A percentile compares a stretch with the other conserved stretches of the same genome.
These are phyloP conservation scores for Crucibulum laeve DNA, from an alignment of 768 basidiomycete genomes.

Conservation along the genomic window DNA sequence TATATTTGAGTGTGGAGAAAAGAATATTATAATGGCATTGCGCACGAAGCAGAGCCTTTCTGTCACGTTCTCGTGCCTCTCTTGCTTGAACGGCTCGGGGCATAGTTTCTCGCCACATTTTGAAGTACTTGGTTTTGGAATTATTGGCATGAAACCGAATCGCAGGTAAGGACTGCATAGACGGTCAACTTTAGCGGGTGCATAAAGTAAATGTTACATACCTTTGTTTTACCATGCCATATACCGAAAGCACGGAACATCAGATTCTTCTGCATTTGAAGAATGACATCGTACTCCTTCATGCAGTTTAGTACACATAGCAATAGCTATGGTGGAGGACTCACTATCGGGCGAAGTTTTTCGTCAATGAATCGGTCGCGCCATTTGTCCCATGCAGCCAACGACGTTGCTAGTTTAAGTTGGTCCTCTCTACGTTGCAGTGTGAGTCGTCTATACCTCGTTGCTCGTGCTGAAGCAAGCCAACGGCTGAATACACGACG, in stretches of 20 bases:
- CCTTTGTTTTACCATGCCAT: constrained; percentile 76
- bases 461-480: constrained; percentile 54
- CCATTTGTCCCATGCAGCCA: constrained; percentile 77
- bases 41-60: constrained; percentile 53
- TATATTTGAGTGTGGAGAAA: constrained; percentile 8
- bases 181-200: constrained; percentile 2
- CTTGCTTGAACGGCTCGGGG: constrained; percentile 65
- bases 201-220: constrained; percentile 17
- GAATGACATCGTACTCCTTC: constrained; percentile 57
- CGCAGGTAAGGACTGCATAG: constrained; percentile 66
- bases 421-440: constrained; percentile 63
- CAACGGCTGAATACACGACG: constrained; percentile 69
- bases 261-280: constrained; percentile 55
- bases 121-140: constrained; percentile 58
- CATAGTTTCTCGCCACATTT: constrained; percentile 64
- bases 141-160: constrained; percentile 68
- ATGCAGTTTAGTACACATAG: constrained; percentile 6
- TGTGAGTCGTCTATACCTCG: constrained; percentile 55
- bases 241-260: constrained; percentile 65
- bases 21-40: constrained; percentile 7
- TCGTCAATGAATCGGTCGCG: constrained; percentile 65
- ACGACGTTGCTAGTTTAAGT: constrained; percentile 43
- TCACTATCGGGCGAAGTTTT: constrained; percentile 60
- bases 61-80: constrained; percentile 60
- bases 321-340: constrained; percentile 12